Percentiles rank a stretch among this genome's conserved stretches.
Evolutionary conservation across 2,329 filamentous ascomycete genomes (phyloP).

Genomic region (Epicoccum nigrum): DNA sequence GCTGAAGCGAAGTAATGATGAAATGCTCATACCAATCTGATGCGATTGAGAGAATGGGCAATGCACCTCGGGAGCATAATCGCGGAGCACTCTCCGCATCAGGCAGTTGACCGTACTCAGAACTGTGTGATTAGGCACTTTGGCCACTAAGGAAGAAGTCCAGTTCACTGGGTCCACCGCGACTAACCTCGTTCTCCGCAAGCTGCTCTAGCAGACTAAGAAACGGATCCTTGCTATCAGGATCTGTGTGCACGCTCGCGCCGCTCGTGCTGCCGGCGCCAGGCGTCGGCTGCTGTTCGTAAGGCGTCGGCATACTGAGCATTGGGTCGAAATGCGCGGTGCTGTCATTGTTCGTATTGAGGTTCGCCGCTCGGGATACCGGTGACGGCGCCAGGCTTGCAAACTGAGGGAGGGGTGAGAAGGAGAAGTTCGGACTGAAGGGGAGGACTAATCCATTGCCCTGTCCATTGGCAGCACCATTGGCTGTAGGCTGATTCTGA

Average conservation of each 20-base stretch:
- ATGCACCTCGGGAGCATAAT: conserved; percentile 7
- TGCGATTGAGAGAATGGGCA: not conserved
- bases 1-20: conserved; percentile 14
- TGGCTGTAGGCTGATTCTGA: conserved; percentile 23
- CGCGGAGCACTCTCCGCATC: conserved; percentile 9
- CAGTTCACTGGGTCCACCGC: conserved; percentile 73
- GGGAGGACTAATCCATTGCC: conserved; percentile 37
- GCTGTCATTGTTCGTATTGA: conserved; percentile 26
- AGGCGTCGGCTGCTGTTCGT: conserved; percentile 54
- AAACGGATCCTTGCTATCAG: conserved; percentile 77
- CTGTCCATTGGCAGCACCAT: conserved; percentile 15
- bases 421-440: conserved; percentile 52
- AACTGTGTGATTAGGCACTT: conserved; percentile 27
- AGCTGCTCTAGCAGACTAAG: conserved; percentile 79
- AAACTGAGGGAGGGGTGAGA: conserved; percentile 43
- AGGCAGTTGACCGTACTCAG: no score
- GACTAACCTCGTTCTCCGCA: conserved; percentile 76
- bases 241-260: conserved; percentile 50
- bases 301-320: conserved; percentile 50
- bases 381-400: conserved; percentile 42
- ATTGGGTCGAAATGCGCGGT: conserved; percentile 44
- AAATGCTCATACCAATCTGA: conserved; percentile 1
- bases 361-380: conserved; percentile 27
- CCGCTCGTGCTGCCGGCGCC: conserved; percentile 51
- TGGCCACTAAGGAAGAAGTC: conserved; percentile 71